These are phyloP conservation scores for Aspergillus affinis DNA, from an alignment of 495 filamentous ascomycete genomes.

Conservation along the genomic window DNA sequence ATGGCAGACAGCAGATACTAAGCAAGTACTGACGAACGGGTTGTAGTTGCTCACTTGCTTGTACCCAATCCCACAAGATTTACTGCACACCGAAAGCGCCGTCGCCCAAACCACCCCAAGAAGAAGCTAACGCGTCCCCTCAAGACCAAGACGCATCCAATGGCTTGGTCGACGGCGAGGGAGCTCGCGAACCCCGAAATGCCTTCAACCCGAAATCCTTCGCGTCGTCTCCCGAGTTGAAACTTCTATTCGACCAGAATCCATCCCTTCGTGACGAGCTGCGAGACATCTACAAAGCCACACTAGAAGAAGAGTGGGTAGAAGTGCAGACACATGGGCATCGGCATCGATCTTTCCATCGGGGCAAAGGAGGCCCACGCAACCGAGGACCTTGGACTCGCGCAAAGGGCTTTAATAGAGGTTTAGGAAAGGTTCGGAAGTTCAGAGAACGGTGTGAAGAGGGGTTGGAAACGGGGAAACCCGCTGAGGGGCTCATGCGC, in stretches of 20 bases:
- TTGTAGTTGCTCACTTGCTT: constrained; percentile 66
- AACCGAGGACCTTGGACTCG: constrained; percentile 43
- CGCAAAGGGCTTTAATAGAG: constrained; percentile 49
- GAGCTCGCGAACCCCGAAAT: constrained; percentile 16
- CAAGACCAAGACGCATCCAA: constrained; percentile 13
- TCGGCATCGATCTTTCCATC: constrained; percentile 31
- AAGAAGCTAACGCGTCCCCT: constrained; percentile 34
- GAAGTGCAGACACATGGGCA: constrained; percentile 25
- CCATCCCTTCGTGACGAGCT: constrained; percentile 52
- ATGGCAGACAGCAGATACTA: too few relatives aligned
- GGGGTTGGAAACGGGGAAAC: constrained; percentile 32
- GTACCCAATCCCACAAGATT: constrained; percentile 63
- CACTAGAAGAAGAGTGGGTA: constrained; percentile 47
- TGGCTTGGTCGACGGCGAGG: constrained; percentile 9
- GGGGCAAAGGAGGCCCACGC: constrained; percentile 46
- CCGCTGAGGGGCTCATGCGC: constrained; percentile 42
- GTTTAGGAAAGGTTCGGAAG: constrained; percentile 41
- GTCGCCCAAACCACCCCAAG: constrained; percentile 20
- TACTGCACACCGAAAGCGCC: constrained; percentile 43
- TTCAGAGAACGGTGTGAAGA: constrained; percentile 41
- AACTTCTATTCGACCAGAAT: constrained; percentile 50
- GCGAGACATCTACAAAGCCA: constrained; percentile 51
- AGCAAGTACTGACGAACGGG: neutral
- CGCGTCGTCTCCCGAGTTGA: constrained; percentile 44
- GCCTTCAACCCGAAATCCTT: constrained; percentile 18